Base-by-base conservation (phyloP, 345 rosid species). In the Raphanus sativus region DNA sequence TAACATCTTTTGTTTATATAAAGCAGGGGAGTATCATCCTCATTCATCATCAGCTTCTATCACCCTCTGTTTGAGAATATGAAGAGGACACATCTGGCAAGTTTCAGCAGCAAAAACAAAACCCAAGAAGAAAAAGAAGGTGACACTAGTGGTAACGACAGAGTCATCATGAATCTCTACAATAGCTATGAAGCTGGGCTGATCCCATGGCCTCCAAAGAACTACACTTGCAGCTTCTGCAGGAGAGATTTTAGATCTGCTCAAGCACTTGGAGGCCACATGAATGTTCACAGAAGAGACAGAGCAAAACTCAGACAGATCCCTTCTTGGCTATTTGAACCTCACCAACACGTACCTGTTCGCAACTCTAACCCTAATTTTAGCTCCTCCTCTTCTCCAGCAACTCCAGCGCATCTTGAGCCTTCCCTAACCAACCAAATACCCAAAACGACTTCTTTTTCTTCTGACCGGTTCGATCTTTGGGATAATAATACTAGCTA, bases 231-330 rank as follows among this genome's bases (percentile, higher is more conserved):
- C 70, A 86, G 77, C 80, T 88, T 86, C 72, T 88, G 91, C 74
- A 81, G 79, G 72, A 77, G 89, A 75, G 85, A 82, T 24, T 88
- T 88, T 74, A 85, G 69, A 80, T 85, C 91, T 28, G 91, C 91
- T 79, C 91, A 88, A 84, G 91, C 91, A 56, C 87, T 89, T 62
- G 92, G 92, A 16, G 92, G 92, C 16, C 92, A 88, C 69, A 88
- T 87, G 92, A 88, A 88, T 67, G 88, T 88, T 16, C 92, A 88
- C 67, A 85, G 92, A 60, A 85, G 87, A 85, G 92, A 88, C 78
- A 86, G 92, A 74, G 90, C 92, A 62, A 85, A 81, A 82, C 62
- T 85, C 58, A 86, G 81, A 62, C 85, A 86, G 81, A 69, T 87
- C 45, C 82, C 88, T 78, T 77, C 86, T 33, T 85, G 88, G 81